Evolutionary conservation across 2,329 filamentous ascomycete species (phyloP).

Genomic region (Ophiostoma piceae): DNA sequence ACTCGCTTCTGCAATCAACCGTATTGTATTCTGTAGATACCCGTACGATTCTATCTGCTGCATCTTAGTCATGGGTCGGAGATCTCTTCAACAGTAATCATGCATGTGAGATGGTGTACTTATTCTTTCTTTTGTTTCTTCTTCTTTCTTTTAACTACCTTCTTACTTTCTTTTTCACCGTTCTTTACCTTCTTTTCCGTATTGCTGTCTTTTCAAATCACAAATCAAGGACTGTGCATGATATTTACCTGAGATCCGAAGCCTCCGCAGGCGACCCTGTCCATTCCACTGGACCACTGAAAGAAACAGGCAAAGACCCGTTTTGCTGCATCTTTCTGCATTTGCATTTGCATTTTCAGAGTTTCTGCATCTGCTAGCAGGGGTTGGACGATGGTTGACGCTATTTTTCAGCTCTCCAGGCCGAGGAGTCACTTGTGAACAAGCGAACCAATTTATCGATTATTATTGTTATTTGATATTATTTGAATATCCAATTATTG

Average conservation of each 20-base stretch:
- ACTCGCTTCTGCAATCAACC: no score
- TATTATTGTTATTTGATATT: no score
- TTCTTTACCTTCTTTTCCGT: background rate
- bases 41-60: background rate
- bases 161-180: background rate
- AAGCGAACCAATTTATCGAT: background rate
- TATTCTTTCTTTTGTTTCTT: background rate
- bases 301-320: background rate
- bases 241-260: background rate
- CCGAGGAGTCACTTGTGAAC: no score
- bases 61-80: background rate
- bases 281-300: no score
- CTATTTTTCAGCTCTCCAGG: constrained; percentile 22
- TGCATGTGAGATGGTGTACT: background rate
- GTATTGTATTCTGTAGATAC: no score
- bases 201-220: background rate
- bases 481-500: no score
- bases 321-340: background rate
- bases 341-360: background rate
- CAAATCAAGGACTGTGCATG: background rate
- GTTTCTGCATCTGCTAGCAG: background rate
- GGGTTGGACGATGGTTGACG: background rate
- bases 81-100: constrained; percentile 5
- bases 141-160: background rate
- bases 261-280: background rate